phyloP scores from a whole-genome alignment of 768 basidiomycete species.

The Phanerodontia chrysosporium region DNA sequence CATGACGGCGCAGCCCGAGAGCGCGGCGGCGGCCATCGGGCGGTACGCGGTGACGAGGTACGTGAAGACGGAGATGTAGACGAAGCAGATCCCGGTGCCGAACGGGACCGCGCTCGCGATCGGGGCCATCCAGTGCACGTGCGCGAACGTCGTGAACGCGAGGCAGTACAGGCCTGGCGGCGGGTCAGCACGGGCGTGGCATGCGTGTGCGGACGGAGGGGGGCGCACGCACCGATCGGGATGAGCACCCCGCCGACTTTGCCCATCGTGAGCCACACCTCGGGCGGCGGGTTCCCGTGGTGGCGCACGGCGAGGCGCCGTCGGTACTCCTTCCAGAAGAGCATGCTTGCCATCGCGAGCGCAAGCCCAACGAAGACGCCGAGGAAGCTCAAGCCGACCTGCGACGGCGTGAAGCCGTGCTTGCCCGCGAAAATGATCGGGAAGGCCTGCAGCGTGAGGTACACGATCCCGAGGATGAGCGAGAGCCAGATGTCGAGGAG shows the following conservation, averaged over 20 bases:
- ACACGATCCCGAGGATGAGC: conserved; percentile 36
- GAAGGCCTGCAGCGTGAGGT: conserved; percentile 50
- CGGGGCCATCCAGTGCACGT: conserved; percentile 41
- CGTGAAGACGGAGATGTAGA: conserved; percentile 63
- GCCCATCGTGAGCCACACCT: conserved; percentile 62
- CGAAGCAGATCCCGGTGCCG: conserved; percentile 53
- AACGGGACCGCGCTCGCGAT: conserved; percentile 39
- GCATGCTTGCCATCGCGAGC: conserved; percentile 27
- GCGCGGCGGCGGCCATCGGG: conserved; percentile 49
- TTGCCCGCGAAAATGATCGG: conserved; percentile 41
- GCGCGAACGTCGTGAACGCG: conserved; percentile 44
- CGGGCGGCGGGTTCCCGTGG: conserved; percentile 34
- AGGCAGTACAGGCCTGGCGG: conserved; percentile 39
- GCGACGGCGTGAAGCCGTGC: conserved; percentile 49
- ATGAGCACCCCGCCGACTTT: conserved; percentile 59
- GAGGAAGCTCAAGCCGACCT: conserved; percentile 40
- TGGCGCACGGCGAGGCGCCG: conserved; percentile 35
- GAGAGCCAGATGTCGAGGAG: conserved; percentile 54
- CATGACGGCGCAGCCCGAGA: conserved; percentile 55
- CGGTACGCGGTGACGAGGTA: conserved; percentile 46
- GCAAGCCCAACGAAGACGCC: conserved; percentile 45
- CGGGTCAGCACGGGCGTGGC: neutral
- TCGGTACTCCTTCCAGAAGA: conserved; percentile 36
- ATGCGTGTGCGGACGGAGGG: neutral
- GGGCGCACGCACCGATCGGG: conserved; percentile 46